phyloP scores from a whole-genome alignment of 257 asterid genomes.

The Capsicum rhomboideum region DNA sequence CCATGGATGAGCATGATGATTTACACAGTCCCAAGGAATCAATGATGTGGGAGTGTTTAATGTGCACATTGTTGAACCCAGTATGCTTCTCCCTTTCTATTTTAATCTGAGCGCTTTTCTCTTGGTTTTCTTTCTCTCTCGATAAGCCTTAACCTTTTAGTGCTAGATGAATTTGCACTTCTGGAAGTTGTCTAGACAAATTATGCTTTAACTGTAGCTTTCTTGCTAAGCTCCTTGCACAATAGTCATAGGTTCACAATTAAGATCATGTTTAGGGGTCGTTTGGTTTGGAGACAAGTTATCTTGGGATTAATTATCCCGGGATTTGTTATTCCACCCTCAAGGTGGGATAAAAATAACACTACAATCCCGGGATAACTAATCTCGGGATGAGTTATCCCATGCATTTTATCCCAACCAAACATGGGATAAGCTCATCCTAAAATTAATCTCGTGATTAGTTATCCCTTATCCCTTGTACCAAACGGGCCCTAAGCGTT shows the following conservation, averaged over 20 bases:
- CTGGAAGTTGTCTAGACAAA: neutral
- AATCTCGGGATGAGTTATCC: no score
- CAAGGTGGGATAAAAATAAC: no score
- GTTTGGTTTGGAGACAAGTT: no score
- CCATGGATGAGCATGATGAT: conserved; percentile 10
- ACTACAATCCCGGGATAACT: no score
- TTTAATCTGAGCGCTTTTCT: neutral
- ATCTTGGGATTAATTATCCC: no score
- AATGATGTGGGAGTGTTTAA: conserved; percentile 53
- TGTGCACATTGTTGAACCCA: conserved; percentile 82
- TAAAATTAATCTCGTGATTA: no score
- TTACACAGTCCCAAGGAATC: conserved; percentile 10
- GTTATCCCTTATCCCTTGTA: no score
- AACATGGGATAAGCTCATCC: no score
- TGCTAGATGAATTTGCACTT: neutral
- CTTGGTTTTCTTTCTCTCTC: neutral
- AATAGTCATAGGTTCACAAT: neutral
- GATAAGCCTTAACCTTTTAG: neutral
- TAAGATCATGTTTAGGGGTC: no score
- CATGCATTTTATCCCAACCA: no score
- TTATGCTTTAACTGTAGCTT: neutral
- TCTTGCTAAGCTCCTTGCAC: neutral
- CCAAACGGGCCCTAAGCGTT: no score
- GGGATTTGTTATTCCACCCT: no score
- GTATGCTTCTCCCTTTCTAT: conserved; percentile 30